Percentiles rank a stretch among this genome's conserved stretches.
Evolutionary conservation across 805 yeast species (phyloP).

Genomic region (Candida hungchunana): DNA sequence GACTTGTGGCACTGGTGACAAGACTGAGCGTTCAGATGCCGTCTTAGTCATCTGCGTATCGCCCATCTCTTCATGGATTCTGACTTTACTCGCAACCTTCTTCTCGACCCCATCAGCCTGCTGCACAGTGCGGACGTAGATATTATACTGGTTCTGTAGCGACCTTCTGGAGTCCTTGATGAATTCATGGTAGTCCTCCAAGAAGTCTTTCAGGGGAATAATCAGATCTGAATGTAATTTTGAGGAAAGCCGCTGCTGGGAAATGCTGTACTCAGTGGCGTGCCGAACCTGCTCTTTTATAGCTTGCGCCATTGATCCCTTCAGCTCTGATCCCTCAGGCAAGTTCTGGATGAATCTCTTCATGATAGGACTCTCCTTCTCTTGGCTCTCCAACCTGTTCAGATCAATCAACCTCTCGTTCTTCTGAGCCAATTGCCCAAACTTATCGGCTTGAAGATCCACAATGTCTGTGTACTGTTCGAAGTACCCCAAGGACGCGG

Average conservation of each 20-base stretch:
- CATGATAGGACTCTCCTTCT: not conserved
- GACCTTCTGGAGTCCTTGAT: conserved; percentile 8
- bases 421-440: conserved; percentile 6
- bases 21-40: not conserved
- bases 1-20: conserved; percentile 1
- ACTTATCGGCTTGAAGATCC: conserved; percentile 14
- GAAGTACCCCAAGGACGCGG: conserved; percentile 18
- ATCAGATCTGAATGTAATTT: conserved; percentile 17
- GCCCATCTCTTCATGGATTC: conserved; percentile 16
- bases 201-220: conserved; percentile 17
- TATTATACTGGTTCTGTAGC: conserved; percentile 9
- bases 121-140: conserved; percentile 13
- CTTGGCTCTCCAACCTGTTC: conserved; percentile 1
- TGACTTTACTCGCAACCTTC: conserved; percentile 14
- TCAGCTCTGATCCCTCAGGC: conserved; percentile 5
- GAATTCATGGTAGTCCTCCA: conserved; percentile 21
- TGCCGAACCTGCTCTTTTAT: conserved; percentile 7
- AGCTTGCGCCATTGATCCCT: conserved; percentile 7
- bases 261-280: conserved; percentile 5
- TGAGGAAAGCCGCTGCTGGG: conserved; percentile 6
- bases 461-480: conserved; percentile 17
- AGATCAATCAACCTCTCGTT: conserved; percentile 10
- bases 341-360: conserved; percentile 1
- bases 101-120: conserved; percentile 8
- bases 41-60: not conserved